A percentile compares a stretch with the other conserved stretches of the same genome.
Conservation (phyloP, 2,329 filamentous ascomycete species). For the Diaporthe nobilis region DNA sequence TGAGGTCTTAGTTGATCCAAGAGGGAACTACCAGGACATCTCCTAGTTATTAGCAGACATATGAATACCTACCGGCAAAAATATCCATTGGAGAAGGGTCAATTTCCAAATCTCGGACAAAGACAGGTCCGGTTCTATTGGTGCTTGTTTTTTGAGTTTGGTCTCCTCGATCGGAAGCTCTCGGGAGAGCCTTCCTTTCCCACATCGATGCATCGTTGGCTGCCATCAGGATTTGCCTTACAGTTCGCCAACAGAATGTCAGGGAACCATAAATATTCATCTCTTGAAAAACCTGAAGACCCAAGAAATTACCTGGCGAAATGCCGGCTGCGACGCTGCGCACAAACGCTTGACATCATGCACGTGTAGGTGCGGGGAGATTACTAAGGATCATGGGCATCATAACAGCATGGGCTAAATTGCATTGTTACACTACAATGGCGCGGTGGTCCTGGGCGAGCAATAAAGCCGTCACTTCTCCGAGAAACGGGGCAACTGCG, state of each 20-base stretch:
- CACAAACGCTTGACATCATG: conserved; percentile 19
- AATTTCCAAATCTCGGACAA: neutral
- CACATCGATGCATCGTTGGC: neutral
- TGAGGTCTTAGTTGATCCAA: neutral
- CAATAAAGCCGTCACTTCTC: neutral
- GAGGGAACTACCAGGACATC: neutral
- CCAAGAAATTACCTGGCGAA: neutral
- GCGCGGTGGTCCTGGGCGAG: neutral
- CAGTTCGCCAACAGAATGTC: neutral
- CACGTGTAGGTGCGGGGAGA: conserved; percentile 13
- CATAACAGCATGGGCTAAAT: neutral
- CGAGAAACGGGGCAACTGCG: neutral
- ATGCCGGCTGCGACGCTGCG: conserved; percentile 22
- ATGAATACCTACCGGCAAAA: neutral
- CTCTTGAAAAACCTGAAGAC: neutral
- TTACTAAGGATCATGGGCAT: conserved; percentile 16
- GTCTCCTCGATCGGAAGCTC: neutral
- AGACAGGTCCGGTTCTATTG: neutral
- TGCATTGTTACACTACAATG: neutral
- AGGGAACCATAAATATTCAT: no score
- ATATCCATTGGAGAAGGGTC: neutral
- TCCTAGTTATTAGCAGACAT: neutral
- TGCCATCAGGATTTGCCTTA: no score
- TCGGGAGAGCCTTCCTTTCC: neutral
- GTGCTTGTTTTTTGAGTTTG: neutral